Evolutionary conservation across 164 flowering plant genomes (phyloP).

Genomic region (Taxillus chinensis): DNA sequence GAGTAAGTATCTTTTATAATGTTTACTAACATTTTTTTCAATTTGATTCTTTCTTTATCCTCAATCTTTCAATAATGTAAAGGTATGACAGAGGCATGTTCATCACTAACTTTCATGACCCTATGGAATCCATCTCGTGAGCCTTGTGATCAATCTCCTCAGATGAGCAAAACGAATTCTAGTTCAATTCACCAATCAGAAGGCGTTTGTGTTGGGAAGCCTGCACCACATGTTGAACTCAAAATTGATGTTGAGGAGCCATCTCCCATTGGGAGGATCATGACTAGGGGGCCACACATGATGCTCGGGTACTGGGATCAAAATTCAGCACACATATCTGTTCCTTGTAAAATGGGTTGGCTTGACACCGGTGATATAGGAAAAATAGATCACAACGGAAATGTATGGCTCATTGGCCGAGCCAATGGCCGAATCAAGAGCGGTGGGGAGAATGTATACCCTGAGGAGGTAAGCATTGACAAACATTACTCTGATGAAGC

Average conservation of each 20-base stretch:
- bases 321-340: conserved; percentile 7
- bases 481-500: background rate
- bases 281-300: conserved; percentile 77
- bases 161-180: conserved; percentile 3
- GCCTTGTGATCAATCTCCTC: conserved; percentile 6
- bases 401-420: conserved; percentile 82
- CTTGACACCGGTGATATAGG: conserved; percentile 94
- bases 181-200: conserved; percentile 11
- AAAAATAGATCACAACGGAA: conserved; percentile 46
- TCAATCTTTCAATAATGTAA: background rate
- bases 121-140: conserved; percentile 37
- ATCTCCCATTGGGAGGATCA: conserved; percentile 49
- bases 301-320: conserved; percentile 73
- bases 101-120: conserved; percentile 82
- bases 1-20: background rate
- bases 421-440: conserved; percentile 66
- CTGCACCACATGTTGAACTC: conserved; percentile 86
- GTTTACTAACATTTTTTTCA: too few species aligned
- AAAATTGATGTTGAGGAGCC: conserved; percentile 28
- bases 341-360: conserved; percentile 31
- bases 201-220: conserved; percentile 75
- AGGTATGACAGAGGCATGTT: conserved; percentile 97
- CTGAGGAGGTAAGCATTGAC: conserved; percentile 58
- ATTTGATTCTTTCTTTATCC: background rate
- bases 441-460: conserved; percentile 91